These are phyloP conservation scores for Clavispora carvajalis DNA, from an alignment of 805 yeast species.

Conservation along the genomic window DNA sequence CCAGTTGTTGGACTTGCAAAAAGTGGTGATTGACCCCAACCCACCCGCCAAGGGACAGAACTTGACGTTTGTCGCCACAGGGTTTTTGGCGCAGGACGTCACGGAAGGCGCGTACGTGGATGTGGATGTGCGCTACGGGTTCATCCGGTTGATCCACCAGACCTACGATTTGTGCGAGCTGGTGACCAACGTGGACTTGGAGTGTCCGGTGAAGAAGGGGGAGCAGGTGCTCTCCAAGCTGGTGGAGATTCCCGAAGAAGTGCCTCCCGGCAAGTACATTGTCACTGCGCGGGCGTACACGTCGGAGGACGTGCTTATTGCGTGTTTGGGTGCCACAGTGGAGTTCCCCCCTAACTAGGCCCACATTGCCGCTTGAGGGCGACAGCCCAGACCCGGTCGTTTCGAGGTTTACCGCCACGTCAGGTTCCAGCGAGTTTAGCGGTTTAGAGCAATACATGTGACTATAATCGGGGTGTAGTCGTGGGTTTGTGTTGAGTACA, in stretches of 20 bases:
- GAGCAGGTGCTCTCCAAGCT: slow-evolving; percentile 56
- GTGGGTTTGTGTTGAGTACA: too few species aligned
- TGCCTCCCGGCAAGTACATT: slow-evolving; percentile 90
- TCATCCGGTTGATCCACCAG: slow-evolving; percentile 79
- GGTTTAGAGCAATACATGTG: too few species aligned
- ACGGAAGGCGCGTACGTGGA: slow-evolving; percentile 91
- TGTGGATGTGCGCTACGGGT: slow-evolving; percentile 89
- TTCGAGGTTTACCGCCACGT: too few species aligned
- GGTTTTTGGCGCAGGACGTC: slow-evolving; percentile 49
- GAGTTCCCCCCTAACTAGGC: slow-evolving; percentile 39
- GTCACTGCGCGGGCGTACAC: slow-evolving; percentile 90
- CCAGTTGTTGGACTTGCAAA: slow-evolving; percentile 60
- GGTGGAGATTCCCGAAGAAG: slow-evolving; percentile 83
- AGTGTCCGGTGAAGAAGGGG: slow-evolving; percentile 79
- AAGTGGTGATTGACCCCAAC: slow-evolving; percentile 66
- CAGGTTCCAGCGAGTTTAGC: too few species aligned
- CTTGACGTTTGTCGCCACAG: slow-evolving; percentile 73
- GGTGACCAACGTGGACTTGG: slow-evolving; percentile 72
- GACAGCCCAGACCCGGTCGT: too few species aligned
- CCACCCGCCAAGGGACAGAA: slow-evolving; percentile 88
- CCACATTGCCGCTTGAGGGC: too few species aligned
- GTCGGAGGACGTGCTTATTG: slow-evolving; percentile 69
- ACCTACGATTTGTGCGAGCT: slow-evolving; percentile 93
- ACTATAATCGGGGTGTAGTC: too few species aligned
- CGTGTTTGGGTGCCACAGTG: slow-evolving; percentile 76